Evolutionary conservation across 1,139 yeast genomes (phyloP).

Genomic region (Pneumocystis wakefieldiae): DNA sequence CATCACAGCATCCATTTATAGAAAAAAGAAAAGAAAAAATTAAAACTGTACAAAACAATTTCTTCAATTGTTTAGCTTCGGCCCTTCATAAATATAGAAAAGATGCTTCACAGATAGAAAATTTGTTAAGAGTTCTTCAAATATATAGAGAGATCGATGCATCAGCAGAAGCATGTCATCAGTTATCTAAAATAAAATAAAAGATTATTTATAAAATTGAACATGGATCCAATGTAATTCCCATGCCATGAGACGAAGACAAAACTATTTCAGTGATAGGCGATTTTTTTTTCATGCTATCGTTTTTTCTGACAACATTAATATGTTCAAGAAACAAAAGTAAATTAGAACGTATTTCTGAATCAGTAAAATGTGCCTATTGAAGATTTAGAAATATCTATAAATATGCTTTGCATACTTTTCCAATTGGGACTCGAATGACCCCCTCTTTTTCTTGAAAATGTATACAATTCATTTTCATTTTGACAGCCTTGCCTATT

Average conservation of each 20-base stretch:
- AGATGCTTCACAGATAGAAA: background rate
- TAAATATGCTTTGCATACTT: background rate
- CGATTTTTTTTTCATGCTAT: background rate
- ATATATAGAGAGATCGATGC: background rate
- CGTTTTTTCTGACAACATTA: background rate
- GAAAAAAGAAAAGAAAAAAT: background rate
- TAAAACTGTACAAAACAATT: background rate
- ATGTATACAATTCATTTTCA: conserved; percentile 41
- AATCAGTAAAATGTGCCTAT: background rate
- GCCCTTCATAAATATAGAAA: background rate
- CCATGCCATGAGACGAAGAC: background rate
- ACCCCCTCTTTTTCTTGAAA: conserved; percentile 46
- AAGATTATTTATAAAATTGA: background rate
- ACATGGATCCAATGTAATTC: background rate
- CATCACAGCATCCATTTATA: background rate
- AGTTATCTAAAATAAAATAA: background rate
- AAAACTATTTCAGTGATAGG: background rate
- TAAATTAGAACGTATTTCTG: background rate
- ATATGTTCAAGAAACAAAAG: background rate
- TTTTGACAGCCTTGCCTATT: conserved; percentile 29
- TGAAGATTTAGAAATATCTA: background rate
- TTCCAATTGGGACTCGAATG: conserved; percentile 14
- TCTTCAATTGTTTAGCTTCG: background rate
- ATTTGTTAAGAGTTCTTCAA: background rate
- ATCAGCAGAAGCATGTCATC: background rate